A percentile compares a stretch with the other conserved stretches of the same genome.
These are phyloP conservation scores for Microstegium vimineum DNA, from an alignment of 176 grass and related monocot genomes.

Conservation along the genomic window DNA sequence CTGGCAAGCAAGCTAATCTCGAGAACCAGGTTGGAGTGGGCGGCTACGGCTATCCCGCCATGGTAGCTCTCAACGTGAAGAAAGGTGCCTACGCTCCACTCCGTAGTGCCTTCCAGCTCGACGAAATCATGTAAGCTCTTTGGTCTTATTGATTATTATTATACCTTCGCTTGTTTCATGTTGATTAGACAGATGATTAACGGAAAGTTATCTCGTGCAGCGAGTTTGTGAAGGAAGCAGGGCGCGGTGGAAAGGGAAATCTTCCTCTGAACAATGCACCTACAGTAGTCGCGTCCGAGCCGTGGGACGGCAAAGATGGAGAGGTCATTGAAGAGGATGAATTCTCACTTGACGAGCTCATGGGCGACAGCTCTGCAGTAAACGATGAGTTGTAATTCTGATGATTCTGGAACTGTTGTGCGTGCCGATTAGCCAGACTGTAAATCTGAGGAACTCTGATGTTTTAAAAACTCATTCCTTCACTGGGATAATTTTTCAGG, in stretches of 20 bases:
- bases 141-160: background rate
- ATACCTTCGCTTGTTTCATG: background rate
- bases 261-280: constrained; percentile 62
- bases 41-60: constrained; percentile 92
- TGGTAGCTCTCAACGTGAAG: constrained; percentile 95
- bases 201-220: constrained; percentile 35
- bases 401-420: background rate
- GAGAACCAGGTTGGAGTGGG: constrained; percentile 93
- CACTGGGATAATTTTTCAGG: constrained; percentile 12
- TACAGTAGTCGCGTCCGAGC: constrained; percentile 54
- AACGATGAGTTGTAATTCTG: constrained; percentile 86
- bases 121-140: constrained; percentile 72
- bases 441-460: constrained; percentile 41
- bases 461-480: constrained; percentile 24
- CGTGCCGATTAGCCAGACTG: constrained; percentile 16
- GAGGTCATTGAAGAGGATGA: constrained; percentile 91
- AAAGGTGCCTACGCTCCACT: constrained; percentile 88
- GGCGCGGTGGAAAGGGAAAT: constrained; percentile 84
- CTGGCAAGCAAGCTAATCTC: constrained; percentile 82
- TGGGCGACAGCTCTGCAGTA: constrained; percentile 46
- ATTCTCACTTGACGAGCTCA: constrained; percentile 92
- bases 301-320: constrained; percentile 97
- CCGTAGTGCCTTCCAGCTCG: constrained; percentile 69
- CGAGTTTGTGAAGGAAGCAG: constrained; percentile 93
- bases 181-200: constrained; percentile 3